Percentiles rank a stretch among this genome's conserved stretches.
phyloP scores from a whole-genome alignment of 2,329 filamentous ascomycete species.

The Cadophora sp. region DNA sequence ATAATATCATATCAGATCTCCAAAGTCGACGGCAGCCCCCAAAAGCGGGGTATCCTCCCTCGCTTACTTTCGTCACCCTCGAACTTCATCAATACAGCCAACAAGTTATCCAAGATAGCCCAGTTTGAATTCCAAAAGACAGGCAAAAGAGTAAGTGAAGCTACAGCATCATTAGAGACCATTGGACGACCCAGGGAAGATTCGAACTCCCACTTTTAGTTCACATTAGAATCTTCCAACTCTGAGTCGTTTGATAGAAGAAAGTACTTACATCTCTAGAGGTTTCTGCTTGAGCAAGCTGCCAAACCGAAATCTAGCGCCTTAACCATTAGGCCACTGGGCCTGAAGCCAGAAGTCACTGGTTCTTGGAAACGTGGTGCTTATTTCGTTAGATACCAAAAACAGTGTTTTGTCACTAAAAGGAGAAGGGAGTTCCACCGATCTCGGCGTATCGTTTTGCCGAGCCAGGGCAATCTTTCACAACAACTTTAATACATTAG shows the following conservation, averaged over 20 bases:
- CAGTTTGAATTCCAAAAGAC: neutral
- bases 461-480: neutral
- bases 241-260: neutral
- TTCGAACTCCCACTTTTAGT: constrained; percentile 22
- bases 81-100: neutral
- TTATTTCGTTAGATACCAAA: neutral
- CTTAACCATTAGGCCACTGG: constrained; percentile 32
- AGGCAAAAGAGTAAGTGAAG: constrained; percentile 2
- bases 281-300: constrained; percentile 10
- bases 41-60: neutral
- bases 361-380: neutral
- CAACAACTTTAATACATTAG: too few species aligned
- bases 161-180: constrained; percentile 9
- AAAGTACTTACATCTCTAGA: constrained; percentile 34
- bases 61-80: neutral
- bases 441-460: neutral
- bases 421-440: neutral
- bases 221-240: neutral
- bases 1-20: too few species aligned
- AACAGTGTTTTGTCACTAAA: neutral
- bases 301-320: constrained; percentile 40
- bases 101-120: neutral
- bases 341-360: neutral
- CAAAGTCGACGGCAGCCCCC: neutral
- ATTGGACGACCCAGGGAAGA: constrained; percentile 36